Conservation (phyloP, 352 stramenopile genomes). For the Phytophthora syringae region DNA sequence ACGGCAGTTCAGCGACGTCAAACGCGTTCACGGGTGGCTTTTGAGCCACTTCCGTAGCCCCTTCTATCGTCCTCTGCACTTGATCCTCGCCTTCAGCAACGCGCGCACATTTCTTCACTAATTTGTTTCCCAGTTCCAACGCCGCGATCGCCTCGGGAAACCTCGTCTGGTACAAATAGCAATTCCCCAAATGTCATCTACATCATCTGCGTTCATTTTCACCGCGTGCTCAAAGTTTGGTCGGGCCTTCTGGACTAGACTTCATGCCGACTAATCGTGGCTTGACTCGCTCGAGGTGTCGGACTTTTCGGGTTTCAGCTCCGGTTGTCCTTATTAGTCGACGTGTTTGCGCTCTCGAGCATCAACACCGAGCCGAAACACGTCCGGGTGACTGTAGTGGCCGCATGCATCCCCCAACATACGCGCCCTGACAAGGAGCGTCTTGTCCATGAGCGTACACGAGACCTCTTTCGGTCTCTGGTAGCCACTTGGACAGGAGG, state of each 20-base stretch:
- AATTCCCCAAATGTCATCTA: slow-evolving; percentile 66
- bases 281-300: slow-evolving; percentile 10
- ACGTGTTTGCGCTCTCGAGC: slow-evolving; percentile 20
- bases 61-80: slow-evolving; percentile 32
- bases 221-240: slow-evolving; percentile 62
- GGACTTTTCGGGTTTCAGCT: neutral
- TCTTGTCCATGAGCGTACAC: slow-evolving; percentile 31
- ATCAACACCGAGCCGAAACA: slow-evolving; percentile 28
- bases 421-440: slow-evolving; percentile 4
- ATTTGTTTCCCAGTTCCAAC: slow-evolving; percentile 60
- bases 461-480: slow-evolving; percentile 21
- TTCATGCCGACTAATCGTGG: neutral
- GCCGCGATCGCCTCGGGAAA: slow-evolving; percentile 48
- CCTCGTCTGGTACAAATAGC: slow-evolving; percentile 64
- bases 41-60: slow-evolving; percentile 18
- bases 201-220: slow-evolving; percentile 51
- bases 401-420: slow-evolving; percentile 23
- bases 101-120: slow-evolving; percentile 49
- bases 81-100: slow-evolving; percentile 62
- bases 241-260: too few species aligned
- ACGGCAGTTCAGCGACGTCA: slow-evolving; percentile 53
- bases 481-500: slow-evolving; percentile 5
- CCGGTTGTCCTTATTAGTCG: slow-evolving; percentile 1
- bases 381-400: slow-evolving; percentile 32
- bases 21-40: slow-evolving; percentile 38